Evolutionary conservation across 768 basidiomycete species (phyloP), one percentile per base, ranked within the genome.

Genomic region (Termitomyces sp.): DNA sequence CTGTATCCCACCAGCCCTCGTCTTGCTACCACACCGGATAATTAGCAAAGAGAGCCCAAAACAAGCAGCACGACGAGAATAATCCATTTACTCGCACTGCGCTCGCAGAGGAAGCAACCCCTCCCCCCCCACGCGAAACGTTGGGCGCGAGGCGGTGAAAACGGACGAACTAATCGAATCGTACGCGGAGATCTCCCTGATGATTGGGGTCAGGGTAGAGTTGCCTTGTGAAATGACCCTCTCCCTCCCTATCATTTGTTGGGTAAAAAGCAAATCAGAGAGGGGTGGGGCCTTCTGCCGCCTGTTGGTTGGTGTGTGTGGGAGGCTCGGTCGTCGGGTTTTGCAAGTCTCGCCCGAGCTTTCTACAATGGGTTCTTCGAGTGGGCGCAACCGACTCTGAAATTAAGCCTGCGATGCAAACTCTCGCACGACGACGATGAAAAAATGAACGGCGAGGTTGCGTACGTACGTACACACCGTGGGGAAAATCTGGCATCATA

Each of bases 21-120:
- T 20, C 13, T 29, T 47, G n/a, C 29, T 34, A 22, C 32, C 22
- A 22, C 20, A 41, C 18, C 46, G 51, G 61, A 26, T 22, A 27
- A 53, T 61, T 56, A 54, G 55, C 46, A 56, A 56, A 48, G 34
- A 29, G 29, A 6, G n/a, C n/a, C n/a, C n/a, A n/a, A n/a, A n/a
- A n/a, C n/a, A n/a, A n/a, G n/a, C n/a, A n/a, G n/a, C n/a, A n/a
- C n/a, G 22, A 54, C 29, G n/a, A 32, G 13, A 27, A 16, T 18
- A 50, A 10, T 51, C 51, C n/a, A n/a, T n/a, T n/a, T n/a, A 7
- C 27, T 29, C 29, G 44, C 48, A 24, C 29, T n/a, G n/a, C n/a
- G n/a, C n/a, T n/a, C n/a, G n/a, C n/a, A n/a, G n/a, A n/a, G n/a
- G n/a, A n/a, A n/a, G n/a, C n/a, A n/a, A n/a, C n/a, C n/a, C n/a